Evolutionary conservation across 169 alveolate species (phyloP), one percentile per base, ranked within the genome.

Genomic region (Eimeria praecox): DNA sequence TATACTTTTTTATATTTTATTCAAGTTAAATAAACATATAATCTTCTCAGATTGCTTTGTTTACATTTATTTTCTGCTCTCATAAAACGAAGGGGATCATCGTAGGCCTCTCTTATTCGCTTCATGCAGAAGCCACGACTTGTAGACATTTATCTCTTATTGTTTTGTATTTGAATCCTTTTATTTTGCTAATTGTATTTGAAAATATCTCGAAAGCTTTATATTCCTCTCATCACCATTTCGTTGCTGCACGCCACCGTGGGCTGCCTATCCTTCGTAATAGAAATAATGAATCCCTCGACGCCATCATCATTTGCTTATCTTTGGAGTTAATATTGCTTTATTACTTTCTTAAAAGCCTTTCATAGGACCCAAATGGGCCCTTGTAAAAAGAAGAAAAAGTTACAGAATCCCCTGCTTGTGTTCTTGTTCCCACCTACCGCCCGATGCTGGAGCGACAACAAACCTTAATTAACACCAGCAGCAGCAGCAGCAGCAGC

Each of bases 381-480:
- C 75, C 75, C 75, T 64, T 64, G 75, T 64, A 56, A 56, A 16
- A 64, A n/a, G 75, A 64, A 64, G 75, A n/a, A 64, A n/a, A 64
- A 22, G 40, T 3, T 64, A 27, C 40, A 0, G 22, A 64, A 6
- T 35, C 75, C 14, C 40, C 40, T 64, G 35, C 75, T 40, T 64
- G 9, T 40, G 75, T 40, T 64, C 35, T 6, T 64, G 35, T n/a
- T n/a, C n/a, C 20, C 40, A 6, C 75, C 75, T 64, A 6, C 40
- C 40, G 35, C 40, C 75, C 75, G 75, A 64, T 64, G 75, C 75
- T 64, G 75, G 40, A 64, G 14, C 40, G 75, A n/a, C n/a, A n/a
- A n/a, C n/a, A n/a, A n/a, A n/a, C n/a, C n/a, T n/a, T 16, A n/a
- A 64, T 35, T 40, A 64, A 40, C 75, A 64, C 12, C 22, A 12